Evolutionary conservation across 2,329 filamentous ascomycete genomes (phyloP), one percentile per base, ranked within the genome.

Genomic region (Nemania bipapillata): DNA sequence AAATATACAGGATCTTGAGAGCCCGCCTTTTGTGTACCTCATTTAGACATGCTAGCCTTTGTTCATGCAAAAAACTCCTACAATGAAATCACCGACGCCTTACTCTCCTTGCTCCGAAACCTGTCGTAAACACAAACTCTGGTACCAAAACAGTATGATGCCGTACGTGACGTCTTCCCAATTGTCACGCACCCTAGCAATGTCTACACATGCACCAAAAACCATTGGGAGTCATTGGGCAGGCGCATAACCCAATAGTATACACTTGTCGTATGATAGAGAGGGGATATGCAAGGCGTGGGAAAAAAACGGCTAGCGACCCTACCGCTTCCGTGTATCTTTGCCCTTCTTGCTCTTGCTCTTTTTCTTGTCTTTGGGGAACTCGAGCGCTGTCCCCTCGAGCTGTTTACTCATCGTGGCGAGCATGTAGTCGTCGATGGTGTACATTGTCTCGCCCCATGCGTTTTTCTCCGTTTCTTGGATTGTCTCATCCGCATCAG

Each of bases 391-490:
- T 26, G 87, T 88, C 55, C 86, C 83, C 74, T 86, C 86, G 24
- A 91, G 81, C 76, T 85, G 83, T 71, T 81, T 89, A 53, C 86
- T 85, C 89, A 94, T 92, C 64, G 87, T 86, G 40, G 83, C 82
- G 58, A 96, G 81, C 86, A 96, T 90, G 77, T 91, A 93, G 59
- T 93, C 89, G 77, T 95, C 92, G 65, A 94, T 87, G 47, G 87
- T 89, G 59, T 82, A 81, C 66, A 91, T 85, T 62, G 77, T 83
- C 45, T 82, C 84, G 5, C 87, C 89, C 82, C 84, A 89, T 0
- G 88, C 88, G 69, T 89, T 90, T 32, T 81, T 77, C 72, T 91
- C 89, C 0, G 83, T 75, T 54, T 84, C 81, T 42, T 80, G 80
- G 3, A 73, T 73, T 1, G 75, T 70, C 32, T 70, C 69, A 49